phyloP scores from a whole-genome alignment of 2,329 filamentous ascomycete species.

The Coniella vitis region DNA sequence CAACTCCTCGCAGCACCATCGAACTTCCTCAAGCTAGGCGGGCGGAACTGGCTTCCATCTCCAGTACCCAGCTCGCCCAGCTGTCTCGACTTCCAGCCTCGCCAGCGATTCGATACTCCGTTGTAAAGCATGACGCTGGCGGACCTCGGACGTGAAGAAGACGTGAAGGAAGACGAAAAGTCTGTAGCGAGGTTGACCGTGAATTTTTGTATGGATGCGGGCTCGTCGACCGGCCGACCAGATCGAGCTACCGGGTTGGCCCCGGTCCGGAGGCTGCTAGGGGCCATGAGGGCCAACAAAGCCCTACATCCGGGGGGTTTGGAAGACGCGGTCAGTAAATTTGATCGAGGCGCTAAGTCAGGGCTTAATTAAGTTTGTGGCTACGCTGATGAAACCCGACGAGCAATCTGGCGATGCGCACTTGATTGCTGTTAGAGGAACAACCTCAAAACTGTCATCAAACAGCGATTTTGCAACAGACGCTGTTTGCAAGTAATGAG shows the following conservation, averaged over 20 bases:
- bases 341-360: slow-evolving; percentile 6
- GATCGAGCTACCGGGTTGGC: slow-evolving; percentile 6
- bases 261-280: slow-evolving; percentile 4
- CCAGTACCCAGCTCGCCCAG: slow-evolving; percentile 25
- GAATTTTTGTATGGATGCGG: slow-evolving; percentile 8
- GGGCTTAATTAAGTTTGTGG: slow-evolving; percentile 4
- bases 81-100: slow-evolving; percentile 30
- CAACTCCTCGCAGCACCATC: slow-evolving; percentile 40
- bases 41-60: slow-evolving; percentile 18
- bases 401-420: neutral
- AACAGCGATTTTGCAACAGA: neutral
- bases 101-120: slow-evolving; percentile 27
- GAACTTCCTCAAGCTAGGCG: slow-evolving; percentile 39
- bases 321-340: neutral
- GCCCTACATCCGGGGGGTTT: slow-evolving; percentile 3
- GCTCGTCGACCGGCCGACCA: slow-evolving; percentile 1
- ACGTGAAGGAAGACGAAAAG: neutral
- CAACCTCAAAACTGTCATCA: neutral
- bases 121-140: slow-evolving; percentile 23
- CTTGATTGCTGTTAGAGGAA: neutral
- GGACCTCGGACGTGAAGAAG: slow-evolving; percentile 5
- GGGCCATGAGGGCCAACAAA: slow-evolving; percentile 4
- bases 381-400: slow-evolving; percentile 3
- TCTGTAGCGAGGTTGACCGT: slow-evolving; percentile 6
- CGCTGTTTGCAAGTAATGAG: slow-evolving; percentile 5